Base-by-base conservation (phyloP, 2,329 filamentous ascomycete genomes). In the Colletotrichum tanaceti region DNA sequence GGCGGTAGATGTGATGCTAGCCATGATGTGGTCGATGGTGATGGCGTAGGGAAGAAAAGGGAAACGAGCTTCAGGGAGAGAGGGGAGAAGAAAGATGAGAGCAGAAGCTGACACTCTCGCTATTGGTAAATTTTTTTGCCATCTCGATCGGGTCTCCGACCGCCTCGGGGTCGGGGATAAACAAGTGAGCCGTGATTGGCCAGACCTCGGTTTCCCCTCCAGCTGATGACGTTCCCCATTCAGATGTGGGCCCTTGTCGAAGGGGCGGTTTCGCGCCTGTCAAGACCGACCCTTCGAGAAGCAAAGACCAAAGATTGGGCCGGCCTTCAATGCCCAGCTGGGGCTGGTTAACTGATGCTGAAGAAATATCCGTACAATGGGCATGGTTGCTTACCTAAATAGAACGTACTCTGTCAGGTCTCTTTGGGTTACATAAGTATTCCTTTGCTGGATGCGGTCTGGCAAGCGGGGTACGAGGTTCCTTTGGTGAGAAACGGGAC, bases 1-100 rank as follows among this genome's bases (percentile, higher is more conserved):
- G 75, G 90, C 87, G 76, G 86, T 86, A 70, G 91, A 89, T 80
- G 90, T 86, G 78, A 90, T 80, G 77, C 84, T 88, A 74, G 88
- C 85, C 90, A 92, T 92, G 74, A 69, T 78, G 71, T 41, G 61
- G 59, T 65, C 62, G 71, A 62, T 65, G 58, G 49, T 24, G 64
- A 72, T 70, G 71, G 65, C 68, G 62, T 67, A 63, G 68, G 65
- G 68, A 70, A 67, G 52, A 47, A 28, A 9, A 16, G 58, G 58
- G 67, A 71, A 63, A 52, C 64, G 70, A 70, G 53, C 57, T 71
- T 65, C 71, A 65, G 59, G 65, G 61, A 50, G 18, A 7, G 28
- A 35, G 20, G 50, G 41, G 39, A 69, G 62, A 61, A 58, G 73
- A 65, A 39, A 60, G 73, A 65, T 39, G 58, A 70, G 10, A 22